Percentiles rank a stretch among this genome's conserved stretches.
Evolutionary conservation across 1,139 yeast genomes (phyloP).

Genomic region (Arxiozyma slooffiae): DNA sequence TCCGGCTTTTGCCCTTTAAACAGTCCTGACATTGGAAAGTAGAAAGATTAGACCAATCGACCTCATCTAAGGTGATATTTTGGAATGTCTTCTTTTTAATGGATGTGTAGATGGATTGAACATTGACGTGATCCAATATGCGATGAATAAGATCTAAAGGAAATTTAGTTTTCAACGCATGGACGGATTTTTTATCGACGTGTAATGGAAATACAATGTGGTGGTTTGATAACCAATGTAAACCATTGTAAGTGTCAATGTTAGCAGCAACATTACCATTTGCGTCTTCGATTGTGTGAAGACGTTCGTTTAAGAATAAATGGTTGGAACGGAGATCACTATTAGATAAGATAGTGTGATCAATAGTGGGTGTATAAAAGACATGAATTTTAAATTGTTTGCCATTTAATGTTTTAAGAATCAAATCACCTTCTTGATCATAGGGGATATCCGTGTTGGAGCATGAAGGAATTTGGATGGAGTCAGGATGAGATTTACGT

Average conservation of each 20-base stretch:
- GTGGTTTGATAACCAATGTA: not conserved
- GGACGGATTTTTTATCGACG: no score
- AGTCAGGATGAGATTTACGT: not conserved
- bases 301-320: no score
- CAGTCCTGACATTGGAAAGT: slow-evolving; percentile 5
- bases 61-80: not conserved
- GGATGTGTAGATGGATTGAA: no score
- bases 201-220: not conserved
- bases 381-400: not conserved
- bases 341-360: not conserved
- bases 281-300: no score
- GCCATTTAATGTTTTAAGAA: not conserved
- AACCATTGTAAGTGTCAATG: not conserved
- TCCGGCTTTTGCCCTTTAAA: slow-evolving; percentile 3
- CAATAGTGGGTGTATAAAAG: not conserved
- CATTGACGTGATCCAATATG: not conserved
- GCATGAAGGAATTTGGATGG: not conserved
- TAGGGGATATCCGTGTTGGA: not conserved
- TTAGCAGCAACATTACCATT: no score
- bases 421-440: not conserved
- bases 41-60: not conserved
- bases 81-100: not conserved
- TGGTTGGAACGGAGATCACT: not conserved
- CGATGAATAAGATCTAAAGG: not conserved
- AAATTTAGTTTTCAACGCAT: not conserved